A percentile compares a stretch with the other conserved stretches of the same genome.
phyloP scores from a whole-genome alignment of 163 green algal species.

The Chlorella variabilis region DNA sequence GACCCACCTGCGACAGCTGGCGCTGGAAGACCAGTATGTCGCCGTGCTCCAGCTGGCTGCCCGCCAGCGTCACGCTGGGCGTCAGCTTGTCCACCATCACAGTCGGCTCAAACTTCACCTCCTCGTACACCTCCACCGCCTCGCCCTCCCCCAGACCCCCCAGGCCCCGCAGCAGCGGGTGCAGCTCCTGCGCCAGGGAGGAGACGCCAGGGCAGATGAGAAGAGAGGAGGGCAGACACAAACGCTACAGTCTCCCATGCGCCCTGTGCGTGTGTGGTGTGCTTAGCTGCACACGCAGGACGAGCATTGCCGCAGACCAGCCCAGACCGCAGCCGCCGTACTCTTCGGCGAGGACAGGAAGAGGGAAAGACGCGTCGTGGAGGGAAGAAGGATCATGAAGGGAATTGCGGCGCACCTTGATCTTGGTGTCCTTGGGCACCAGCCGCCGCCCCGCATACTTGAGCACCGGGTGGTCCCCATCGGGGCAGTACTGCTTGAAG shows the following conservation, averaged over 20 bases:
- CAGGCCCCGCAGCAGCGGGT: conserved; percentile 44
- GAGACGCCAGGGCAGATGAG: not conserved
- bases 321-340: too few species aligned
- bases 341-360: too few species aligned
- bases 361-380: too few species aligned
- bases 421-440: conserved; percentile 43
- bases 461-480: conserved; percentile 15
- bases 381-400: too few species aligned
- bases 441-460: conserved; percentile 58
- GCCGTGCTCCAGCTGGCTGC: conserved; percentile 80
- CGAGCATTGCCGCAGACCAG: too few species aligned
- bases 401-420: conserved; percentile 11
- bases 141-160: conserved; percentile 50
- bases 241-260: not conserved
- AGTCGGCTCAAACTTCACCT: conserved; percentile 91
- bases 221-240: not conserved
- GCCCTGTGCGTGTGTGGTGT: not conserved
- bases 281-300: not conserved
- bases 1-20: conserved; percentile 11
- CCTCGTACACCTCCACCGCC: conserved; percentile 80
- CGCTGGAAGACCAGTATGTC: conserved; percentile 92
- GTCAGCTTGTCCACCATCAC: conserved; percentile 80
- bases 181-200: conserved; percentile 23
- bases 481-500: conserved; percentile 84
- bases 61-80: conserved; percentile 26